These are phyloP conservation scores for Hypoxylon rubiginosum DNA, from an alignment of 2,329 filamentous ascomycete genomes.

Conservation along the genomic window DNA sequence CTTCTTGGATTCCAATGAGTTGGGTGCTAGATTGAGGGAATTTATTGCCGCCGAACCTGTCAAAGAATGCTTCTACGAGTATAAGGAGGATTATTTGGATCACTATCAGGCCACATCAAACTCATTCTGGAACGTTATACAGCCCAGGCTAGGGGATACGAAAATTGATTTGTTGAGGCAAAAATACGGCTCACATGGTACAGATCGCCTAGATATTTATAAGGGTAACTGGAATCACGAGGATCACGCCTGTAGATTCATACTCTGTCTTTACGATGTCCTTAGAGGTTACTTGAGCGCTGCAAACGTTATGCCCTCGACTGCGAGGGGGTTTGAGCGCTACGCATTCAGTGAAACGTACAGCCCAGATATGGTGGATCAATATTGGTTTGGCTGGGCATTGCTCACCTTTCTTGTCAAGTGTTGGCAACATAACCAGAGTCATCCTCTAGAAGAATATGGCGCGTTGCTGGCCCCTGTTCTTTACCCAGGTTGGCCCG, in stretches of 20 bases:
- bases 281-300: neutral
- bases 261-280: conserved; percentile 1
- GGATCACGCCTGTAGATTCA: conserved; percentile 19
- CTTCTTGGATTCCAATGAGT: too few species aligned
- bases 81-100: neutral
- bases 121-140: neutral
- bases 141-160: neutral
- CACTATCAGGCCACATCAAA: neutral
- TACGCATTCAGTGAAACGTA: neutral
- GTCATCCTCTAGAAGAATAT: neutral
- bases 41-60: conserved; percentile 3
- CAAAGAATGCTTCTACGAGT: conserved; percentile 4
- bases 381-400: conserved; percentile 34
- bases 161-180: neutral
- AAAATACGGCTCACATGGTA: neutral
- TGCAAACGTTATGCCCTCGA: neutral
- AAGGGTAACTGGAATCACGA: neutral
- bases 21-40: neutral
- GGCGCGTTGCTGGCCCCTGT: too few species aligned
- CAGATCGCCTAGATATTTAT: neutral
- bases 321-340: neutral
- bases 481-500: too few species aligned
- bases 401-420: conserved; percentile 16
- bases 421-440: conserved; percentile 15
- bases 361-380: conserved; percentile 6